A percentile compares a stretch with the other conserved stretches of the same genome.
phyloP scores from a whole-genome alignment of 202 grass and related monocot species.

The Panicum virgatum region DNA sequence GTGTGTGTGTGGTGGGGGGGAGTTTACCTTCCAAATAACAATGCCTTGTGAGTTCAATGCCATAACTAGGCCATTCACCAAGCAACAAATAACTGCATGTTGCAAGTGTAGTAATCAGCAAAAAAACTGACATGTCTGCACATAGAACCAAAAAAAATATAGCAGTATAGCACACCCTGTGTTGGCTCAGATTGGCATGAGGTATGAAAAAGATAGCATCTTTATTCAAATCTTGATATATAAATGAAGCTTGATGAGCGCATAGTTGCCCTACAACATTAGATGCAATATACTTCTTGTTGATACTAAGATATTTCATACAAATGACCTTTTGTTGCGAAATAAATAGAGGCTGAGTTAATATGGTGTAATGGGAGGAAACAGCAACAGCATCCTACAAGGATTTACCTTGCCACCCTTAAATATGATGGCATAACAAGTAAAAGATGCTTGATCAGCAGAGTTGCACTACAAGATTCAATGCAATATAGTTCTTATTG shows the following conservation, averaged over 20 bases:
- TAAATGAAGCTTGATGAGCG: neutral
- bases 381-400: slow-evolving; percentile 4
- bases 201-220: neutral
- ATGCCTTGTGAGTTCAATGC: slow-evolving; percentile 60
- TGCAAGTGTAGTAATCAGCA: slow-evolving; percentile 29
- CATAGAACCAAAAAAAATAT: slow-evolving; percentile 1
- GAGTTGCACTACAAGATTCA: neutral
- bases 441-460: neutral
- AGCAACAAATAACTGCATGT: slow-evolving; percentile 83
- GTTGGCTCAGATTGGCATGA: neutral
- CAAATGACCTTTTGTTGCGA: neutral
- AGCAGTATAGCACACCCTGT: neutral
- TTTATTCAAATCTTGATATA: neutral
- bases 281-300: neutral
- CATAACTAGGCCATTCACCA: slow-evolving; percentile 84
- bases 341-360: neutral
- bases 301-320: no score
- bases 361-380: neutral
- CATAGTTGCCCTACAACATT: slow-evolving; percentile 5
- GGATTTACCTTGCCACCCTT: neutral
- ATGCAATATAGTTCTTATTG: slow-evolving; percentile 1
- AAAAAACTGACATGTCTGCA: slow-evolving; percentile 13
- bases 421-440: slow-evolving; percentile 11
- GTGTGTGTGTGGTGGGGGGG: no score
- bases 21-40: slow-evolving; percentile 93